Evolutionary conservation across 495 filamentous ascomycete species (phyloP).

Genomic region (Penicillium mononematosum): DNA sequence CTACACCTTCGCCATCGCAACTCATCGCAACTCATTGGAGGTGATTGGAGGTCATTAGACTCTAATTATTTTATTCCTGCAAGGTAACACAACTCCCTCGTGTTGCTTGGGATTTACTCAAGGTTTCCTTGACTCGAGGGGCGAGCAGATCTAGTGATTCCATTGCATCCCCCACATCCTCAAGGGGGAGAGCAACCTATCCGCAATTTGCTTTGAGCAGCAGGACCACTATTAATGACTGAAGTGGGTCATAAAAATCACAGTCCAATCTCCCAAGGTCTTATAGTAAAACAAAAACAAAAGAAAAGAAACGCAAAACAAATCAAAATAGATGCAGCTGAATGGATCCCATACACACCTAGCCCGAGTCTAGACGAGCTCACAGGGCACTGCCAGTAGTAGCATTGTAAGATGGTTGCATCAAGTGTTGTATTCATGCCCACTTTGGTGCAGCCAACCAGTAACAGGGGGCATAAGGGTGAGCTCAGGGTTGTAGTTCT

Average conservation of each 20-base stretch:
- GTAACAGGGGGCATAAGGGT: conserved; percentile 13
- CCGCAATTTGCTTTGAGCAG: neutral
- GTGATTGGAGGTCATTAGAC: neutral
- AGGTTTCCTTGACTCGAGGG: conserved; percentile 19
- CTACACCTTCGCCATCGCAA: neutral
- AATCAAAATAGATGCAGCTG: conserved; percentile 1
- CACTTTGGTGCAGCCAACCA: conserved; percentile 29
- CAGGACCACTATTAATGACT: neutral
- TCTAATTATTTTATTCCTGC: conserved; percentile 16
- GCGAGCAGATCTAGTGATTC: conserved; percentile 21
- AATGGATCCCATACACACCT: conserved; percentile 2
- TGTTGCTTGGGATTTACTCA: conserved; percentile 17
- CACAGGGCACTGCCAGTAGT: conserved; percentile 16
- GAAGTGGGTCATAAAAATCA: conserved; percentile 1
- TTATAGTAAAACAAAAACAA: neutral
- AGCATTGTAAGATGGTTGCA: conserved; percentile 26
- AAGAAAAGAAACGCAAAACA: conserved; percentile 8
- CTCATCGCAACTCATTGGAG: conserved; percentile 6
- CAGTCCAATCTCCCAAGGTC: neutral
- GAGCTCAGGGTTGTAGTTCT: conserved; percentile 20
- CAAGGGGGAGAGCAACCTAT: conserved; percentile 19
- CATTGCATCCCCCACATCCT: conserved; percentile 29
- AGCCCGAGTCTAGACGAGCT: conserved; percentile 7
- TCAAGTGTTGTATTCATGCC: conserved; percentile 14
- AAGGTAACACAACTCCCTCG: conserved; percentile 24